Base-by-base conservation (phyloP, 495 filamentous ascomycete species). In the Aspergillus kassunensis region DNA sequence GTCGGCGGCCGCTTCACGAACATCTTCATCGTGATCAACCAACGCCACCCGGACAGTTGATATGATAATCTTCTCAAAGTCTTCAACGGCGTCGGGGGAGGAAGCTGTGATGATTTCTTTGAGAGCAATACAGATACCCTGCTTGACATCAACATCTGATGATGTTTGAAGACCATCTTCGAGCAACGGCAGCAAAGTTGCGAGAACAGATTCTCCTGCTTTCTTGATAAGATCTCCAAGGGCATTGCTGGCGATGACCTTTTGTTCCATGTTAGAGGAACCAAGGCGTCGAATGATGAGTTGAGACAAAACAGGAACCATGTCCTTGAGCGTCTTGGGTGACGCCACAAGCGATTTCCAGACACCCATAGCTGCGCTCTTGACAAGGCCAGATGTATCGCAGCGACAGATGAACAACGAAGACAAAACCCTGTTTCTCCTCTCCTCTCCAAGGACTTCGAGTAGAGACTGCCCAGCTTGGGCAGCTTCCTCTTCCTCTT, bases 301-400 rank as follows among this genome's bases (percentile, higher is more conserved):
- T 67, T 95, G 90, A 6, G 90, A 95, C 34, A 98, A 81, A 6
- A 91, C 96, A 23, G 93, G 92, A 30, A 96, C 85, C 58, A 98
- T 82, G 60, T 98, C 93, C 68, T 96, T 96, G 56, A 98, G 83
- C 18, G 88, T 96, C 51, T 84, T 84, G 16, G 93, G 93, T 35
- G 90, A 91, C 55, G 93, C 88, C 21, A 98, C 93, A 57, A 98
- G 76, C 27, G 90, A 91, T 67, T 98, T 98, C 93, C 93, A 98
- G 19, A 98, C 91, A 61, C 76, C 81, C 61, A 97, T 83, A 11
- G 93, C 93, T 36, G 93, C 92, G 43, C 87, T 83, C 49, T 91
- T 89, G 50, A 98, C 93, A 40, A 95, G 76, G 44, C 88, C 89
- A 24, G 92, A 91, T 15, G 93, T 98, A 80, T 98, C 93, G 77